Base-by-base conservation (phyloP, 108 stramenopile species). In the Aurantiochytrium sp. region DNA sequence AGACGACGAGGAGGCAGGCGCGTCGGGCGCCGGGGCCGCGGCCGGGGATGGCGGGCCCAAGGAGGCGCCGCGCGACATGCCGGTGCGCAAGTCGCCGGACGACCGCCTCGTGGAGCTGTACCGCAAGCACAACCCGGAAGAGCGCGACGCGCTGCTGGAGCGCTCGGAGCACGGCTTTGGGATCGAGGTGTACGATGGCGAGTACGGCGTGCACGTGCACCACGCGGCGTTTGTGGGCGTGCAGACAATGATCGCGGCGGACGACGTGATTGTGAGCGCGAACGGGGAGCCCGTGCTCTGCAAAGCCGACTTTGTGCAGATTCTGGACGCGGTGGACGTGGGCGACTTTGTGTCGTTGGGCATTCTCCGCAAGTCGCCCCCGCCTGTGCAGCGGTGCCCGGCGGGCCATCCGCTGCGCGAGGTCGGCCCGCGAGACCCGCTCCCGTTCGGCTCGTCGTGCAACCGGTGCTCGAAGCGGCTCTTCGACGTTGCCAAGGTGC, bases 211-310 rank as follows among this genome's bases (percentile, higher is more conserved):
- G 30, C 73, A 81, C 30, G 73, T 81, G 21, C 45, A 81, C 39
- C 73, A 81, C 24, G 73, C 73, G 15, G 73, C 24, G 15, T 81
- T 81, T 81, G 73, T 81, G n/a, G 73, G 73, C 45, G 39, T 81
- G 36, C 73, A 81, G 1, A 81, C 73, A n/a, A 81, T 48, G 73
- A 81, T 81, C 24, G 73, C 73, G 6, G 73, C 73, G 73, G 73
- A 81, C 24, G 73, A 81, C 2, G 36, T 81, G 42, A 81, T 81
- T 4, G 73, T 81, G n/a, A 48, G 42, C 1, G 73, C 30, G 36
- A 81, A 81, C 30, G 73, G 73, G 8, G 45, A 81, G 27, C n/a
- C 73, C 30, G 73, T 81, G 39, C 21, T 48, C 6, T 48, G 45
- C 45, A n/a, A 30, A 6, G 45, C 21, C 0, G 73, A 81, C 39